phyloP scores from a whole-genome alignment of 2,329 filamentous ascomycete species.

The Xylariaceae sp. region DNA sequence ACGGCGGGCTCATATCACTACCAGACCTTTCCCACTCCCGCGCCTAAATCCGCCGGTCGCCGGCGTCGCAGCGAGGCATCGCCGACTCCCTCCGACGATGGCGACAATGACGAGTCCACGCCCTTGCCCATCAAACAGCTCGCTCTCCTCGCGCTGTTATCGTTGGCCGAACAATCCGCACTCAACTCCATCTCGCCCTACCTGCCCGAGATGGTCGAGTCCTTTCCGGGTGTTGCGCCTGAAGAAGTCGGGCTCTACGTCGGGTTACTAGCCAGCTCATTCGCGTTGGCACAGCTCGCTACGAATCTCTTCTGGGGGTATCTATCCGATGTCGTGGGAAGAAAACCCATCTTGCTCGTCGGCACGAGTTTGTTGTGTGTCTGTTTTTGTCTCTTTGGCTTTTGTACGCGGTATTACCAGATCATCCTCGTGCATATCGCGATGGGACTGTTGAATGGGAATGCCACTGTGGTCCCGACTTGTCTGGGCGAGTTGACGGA shows the following conservation, averaged over 20 bases:
- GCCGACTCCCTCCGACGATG: conserved; percentile 28
- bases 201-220: conserved; percentile 83
- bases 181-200: conserved; percentile 96
- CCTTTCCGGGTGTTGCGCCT: conserved; percentile 74
- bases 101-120: conserved; percentile 45
- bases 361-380: conserved; percentile 78
- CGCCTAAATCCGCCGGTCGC: conserved; percentile 60
- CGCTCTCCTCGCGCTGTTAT: conserved; percentile 78
- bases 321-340: conserved; percentile 71
- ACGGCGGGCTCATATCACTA: conserved; percentile 63
- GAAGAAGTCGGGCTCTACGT: conserved; percentile 80
- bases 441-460: conserved; percentile 93
- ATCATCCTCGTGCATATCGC: conserved; percentile 78
- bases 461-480: conserved; percentile 89
- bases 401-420: conserved; percentile 79
- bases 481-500: conserved; percentile 94
- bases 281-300: conserved; percentile 85
- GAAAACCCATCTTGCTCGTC: conserved; percentile 76
- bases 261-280: conserved; percentile 82
- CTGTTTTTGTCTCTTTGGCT: conserved; percentile 83
- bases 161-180: conserved; percentile 90
- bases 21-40: conserved; percentile 75
- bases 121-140: conserved; percentile 83
- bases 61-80: conserved; percentile 31
- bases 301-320: conserved; percentile 93